Evolutionary conservation across 2,329 filamentous ascomycete genomes (phyloP), one percentile per base, ranked within the genome.

Genomic region (Venturia asperata): DNA sequence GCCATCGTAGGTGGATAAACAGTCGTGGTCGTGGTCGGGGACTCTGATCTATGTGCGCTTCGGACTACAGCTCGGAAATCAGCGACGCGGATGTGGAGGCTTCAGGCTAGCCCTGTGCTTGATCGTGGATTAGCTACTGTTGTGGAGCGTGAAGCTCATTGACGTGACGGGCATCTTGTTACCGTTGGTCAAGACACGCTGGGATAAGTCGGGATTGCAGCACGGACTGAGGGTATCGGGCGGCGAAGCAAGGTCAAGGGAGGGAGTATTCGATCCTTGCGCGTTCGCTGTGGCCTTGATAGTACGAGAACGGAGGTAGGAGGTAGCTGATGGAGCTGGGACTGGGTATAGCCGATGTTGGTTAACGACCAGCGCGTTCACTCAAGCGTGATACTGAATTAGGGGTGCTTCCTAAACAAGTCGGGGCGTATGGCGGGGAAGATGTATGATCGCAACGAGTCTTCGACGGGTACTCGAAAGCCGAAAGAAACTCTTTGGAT

Each of bases 1-100:
- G 93, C 93, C 82, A 85, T 88, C 15, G 42, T 61, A 27, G 52
- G 52, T 37, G 30, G 47, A n/a, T 55, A 39, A 58, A 58, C 52
- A 58, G 52, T 37, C 15, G 52, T 58, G 52, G 52, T n/a, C 13
- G 52, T 58, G 27, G 27, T 58, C 52, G 30, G 52, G 30, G 52
- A 58, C 52, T 19, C n/a, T n/a, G 52, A 58, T 58, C 52, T 58
- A 37, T 58, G 52, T 58, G 52, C 52, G 52, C 52, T 58, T 52
- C 52, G 30, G 52, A 58, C 24, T 37, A 27, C 52, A 37, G 52
- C 27, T n/a, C 1, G 52, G 52, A 11, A 37, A 5, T 58, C 52
- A 58, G 52, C 52, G 15, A 58, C 30, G 27, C 52, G 30, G 17
- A 15, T 34, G 4, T 58, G 52, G 27, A n/a, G 52, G 27, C 52